Base-by-base conservation (phyloP, 208 protist species). In the Trypanosoma mega region DNA sequence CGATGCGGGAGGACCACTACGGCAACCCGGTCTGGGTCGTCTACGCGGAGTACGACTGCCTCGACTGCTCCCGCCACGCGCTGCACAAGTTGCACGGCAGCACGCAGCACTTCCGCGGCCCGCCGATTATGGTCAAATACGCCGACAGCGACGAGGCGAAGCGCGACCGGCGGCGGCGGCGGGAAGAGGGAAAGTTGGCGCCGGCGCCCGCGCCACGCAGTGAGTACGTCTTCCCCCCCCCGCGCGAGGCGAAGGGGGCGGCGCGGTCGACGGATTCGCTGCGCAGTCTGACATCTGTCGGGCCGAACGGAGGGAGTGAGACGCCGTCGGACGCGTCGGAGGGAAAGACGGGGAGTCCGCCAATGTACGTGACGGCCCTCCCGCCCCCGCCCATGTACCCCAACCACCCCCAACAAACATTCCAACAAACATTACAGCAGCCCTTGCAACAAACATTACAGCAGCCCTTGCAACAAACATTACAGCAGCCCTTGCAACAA, bases 1-100 rank as follows among this genome's bases (percentile, higher is more conserved):
- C 87, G 18, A 94, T 94, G 87, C 83, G 87, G 39, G 87, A 89
- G 48, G 87, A 94, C 57, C 83, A 91, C 62, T 80, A 90, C 64
- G 84, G 87, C 27, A 75, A 66, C 21, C 73, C 65, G 26, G 87
- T 94, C 20, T 94, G 87, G 85, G 87, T 94, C 1, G 82, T 94
- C 23, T 91, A 92, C 68, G 82, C 84, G 16, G 82, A 92, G 72
- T 94, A 76, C 59, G 79, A 89, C 50, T 80, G 74, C 21, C 64
- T 90, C 5, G 76, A 87, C 21, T 69, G 73, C 20, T 75, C 84
- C 27, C 82, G 76, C 51, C 70, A 70, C n/a, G 80, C 78, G 0
- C 72, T 94, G 7, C 65, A 65, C 34, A 80, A 66, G 31, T 62
- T 94, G 18, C 87, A 94, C 63, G 82, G 84, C 34, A 93, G 74